Percentiles rank a stretch among this genome's conserved stretches.
Conservation (phyloP, 2,329 filamentous ascomycete species). For the Alternaria gansuensis region DNA sequence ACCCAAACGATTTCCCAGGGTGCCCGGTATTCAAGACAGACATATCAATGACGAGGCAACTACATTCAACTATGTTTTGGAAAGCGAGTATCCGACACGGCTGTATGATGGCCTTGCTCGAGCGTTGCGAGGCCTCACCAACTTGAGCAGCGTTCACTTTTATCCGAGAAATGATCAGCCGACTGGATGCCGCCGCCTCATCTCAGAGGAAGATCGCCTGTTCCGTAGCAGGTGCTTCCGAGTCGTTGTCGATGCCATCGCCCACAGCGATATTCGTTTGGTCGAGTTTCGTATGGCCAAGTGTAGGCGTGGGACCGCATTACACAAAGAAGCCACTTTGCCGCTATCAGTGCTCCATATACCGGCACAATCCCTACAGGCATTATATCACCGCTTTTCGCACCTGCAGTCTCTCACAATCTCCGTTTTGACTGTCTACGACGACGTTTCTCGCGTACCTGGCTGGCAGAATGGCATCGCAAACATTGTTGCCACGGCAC, state of each 20-base stretch:
- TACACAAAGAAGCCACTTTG: slow-evolving; percentile 27
- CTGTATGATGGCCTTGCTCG: slow-evolving; percentile 34
- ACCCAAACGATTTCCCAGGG: slow-evolving; percentile 40
- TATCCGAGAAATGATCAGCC: slow-evolving; percentile 26
- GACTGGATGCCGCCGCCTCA: slow-evolving; percentile 15
- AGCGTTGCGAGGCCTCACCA: slow-evolving; percentile 28
- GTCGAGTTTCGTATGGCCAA: slow-evolving; percentile 36
- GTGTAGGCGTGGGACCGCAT: slow-evolving; percentile 12
- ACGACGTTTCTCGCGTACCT: slow-evolving; percentile 22
- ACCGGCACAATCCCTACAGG: slow-evolving; percentile 17
- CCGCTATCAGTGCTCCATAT: slow-evolving; percentile 30
- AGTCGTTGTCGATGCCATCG: slow-evolving; percentile 35
- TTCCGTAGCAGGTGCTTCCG: slow-evolving; percentile 38
- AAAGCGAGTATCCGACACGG: slow-evolving; percentile 23
- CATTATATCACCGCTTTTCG: slow-evolving; percentile 26
- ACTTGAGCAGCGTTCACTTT: slow-evolving; percentile 33
- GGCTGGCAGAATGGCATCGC: slow-evolving; percentile 37
- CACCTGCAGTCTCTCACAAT: slow-evolving; percentile 31
- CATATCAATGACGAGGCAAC: slow-evolving; percentile 35
- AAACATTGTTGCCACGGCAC: slow-evolving; percentile 33
- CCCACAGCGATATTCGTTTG: slow-evolving; percentile 30
- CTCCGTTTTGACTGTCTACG: slow-evolving; percentile 28
- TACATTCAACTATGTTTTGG: slow-evolving; percentile 34
- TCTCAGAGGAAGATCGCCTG: slow-evolving; percentile 24
- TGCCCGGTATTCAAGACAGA: slow-evolving; percentile 26